Percentiles rank a stretch among this genome's conserved stretches.
These are phyloP conservation scores for Penicillium taxi DNA, from an alignment of 495 filamentous ascomycete genomes.

Conservation along the genomic window DNA sequence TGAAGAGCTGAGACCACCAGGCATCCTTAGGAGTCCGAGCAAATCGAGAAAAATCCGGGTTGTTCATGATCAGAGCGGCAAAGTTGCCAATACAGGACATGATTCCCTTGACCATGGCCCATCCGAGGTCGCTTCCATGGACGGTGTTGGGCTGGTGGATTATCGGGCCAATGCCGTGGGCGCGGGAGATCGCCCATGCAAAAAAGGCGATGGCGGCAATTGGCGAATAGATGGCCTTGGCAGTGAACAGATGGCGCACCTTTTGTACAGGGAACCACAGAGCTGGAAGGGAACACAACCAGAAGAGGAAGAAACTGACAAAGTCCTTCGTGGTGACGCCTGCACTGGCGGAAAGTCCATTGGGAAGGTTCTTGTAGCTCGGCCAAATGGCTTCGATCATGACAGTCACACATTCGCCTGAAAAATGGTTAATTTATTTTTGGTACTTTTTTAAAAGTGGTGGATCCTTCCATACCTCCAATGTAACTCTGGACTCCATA, in stretches of 20 bases:
- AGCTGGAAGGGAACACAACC: constrained; percentile 69
- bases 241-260: constrained; percentile 79
- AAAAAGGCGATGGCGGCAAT: constrained; percentile 79
- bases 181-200: constrained; percentile 80
- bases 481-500: constrained; percentile 86
- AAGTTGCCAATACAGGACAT: constrained; percentile 93
- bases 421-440: not conserved
- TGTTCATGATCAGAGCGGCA: constrained; percentile 69
- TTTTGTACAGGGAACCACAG: constrained; percentile 64
- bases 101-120: constrained; percentile 75
- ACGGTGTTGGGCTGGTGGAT: constrained; percentile 58
- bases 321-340: constrained; percentile 72
- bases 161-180: constrained; percentile 80
- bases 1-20: constrained; percentile 81
- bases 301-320: constrained; percentile 77
- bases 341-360: constrained; percentile 53
- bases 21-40: constrained; percentile 72
- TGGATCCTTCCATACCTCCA: constrained; percentile 53
- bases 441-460: not conserved
- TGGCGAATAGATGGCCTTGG: constrained; percentile 81
- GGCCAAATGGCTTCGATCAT: constrained; percentile 84
- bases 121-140: constrained; percentile 63
- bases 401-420: constrained; percentile 64
- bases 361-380: constrained; percentile 55
- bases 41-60: constrained; percentile 87